Evolutionary conservation across 192 early-diverging fungal species (phyloP), one percentile per base, ranked within the genome.

Genomic region (Backusella circina): DNA sequence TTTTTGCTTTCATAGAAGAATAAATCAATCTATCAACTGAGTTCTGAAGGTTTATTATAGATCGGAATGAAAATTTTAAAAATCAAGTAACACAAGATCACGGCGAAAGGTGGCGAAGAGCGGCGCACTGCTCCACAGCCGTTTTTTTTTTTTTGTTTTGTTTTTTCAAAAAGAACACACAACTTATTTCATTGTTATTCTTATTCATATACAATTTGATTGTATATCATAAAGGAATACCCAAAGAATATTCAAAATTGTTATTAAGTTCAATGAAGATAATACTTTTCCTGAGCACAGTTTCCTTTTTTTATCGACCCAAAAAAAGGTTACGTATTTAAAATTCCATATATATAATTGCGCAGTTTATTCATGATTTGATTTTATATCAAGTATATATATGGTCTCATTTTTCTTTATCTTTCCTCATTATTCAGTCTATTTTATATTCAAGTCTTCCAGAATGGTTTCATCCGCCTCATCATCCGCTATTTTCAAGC

Each of bases 401-500:
- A 47, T 47, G n/a, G 13, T 18, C 4, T 47, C 16, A n/a, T 57
- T 12, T 57, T 13, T n/a, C 21, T 50, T 50, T 50, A 12, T 61
- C 10, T 61, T 61, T 61, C 3, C 28, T 26, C 26, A 26, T 61
- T 28, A 61, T 61, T 12, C 21, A 23, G 1, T 23, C 26, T 57
- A 57, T 23, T 13, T 28, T 3, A 28, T 7, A 26, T 28, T 12
- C 28, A 28, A 28, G 12, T 28, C 2, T 3, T 28, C 5, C 26
- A 28, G 13, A 61, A 61, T 61, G 54, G 21, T 12, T 61, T 61
- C 23, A 61, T 28, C 54, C n/a, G 16, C 5, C 18, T n/a, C 44
- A n/a, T 61, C 77, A 6, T 35, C 77, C 15, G 51, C 54, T 38
- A 44, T 78, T 26, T 78, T 78, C 66, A 54, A 36, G 5, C 71